Conservation (phyloP, 2,329 filamentous ascomycete species). For the Lecanicillium sp. region DNA sequence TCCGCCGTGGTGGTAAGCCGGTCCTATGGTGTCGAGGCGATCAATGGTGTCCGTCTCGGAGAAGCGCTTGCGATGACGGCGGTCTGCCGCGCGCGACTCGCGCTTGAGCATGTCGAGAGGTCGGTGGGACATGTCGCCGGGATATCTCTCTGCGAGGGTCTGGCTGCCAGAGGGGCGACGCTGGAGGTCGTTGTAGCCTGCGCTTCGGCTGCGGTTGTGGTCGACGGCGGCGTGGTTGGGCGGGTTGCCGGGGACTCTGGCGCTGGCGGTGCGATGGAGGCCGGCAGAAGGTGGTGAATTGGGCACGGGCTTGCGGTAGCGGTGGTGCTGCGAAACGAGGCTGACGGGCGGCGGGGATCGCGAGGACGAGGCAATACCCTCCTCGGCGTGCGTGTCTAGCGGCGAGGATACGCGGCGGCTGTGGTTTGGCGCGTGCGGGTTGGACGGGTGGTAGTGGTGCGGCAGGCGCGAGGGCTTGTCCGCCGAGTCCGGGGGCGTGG, state of each 20-base stretch:
- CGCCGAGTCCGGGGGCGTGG: slow-evolving; percentile 47
- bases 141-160: slow-evolving; percentile 40
- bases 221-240: background rate
- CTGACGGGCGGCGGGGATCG: slow-evolving; percentile 11
- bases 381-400: slow-evolving; percentile 12
- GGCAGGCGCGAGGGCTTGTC: slow-evolving; percentile 28
- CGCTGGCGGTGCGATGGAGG: slow-evolving; percentile 22
- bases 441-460: slow-evolving; percentile 36
- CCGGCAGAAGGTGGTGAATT: slow-evolving; percentile 19
- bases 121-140: slow-evolving; percentile 56
- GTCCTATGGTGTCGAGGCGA: slow-evolving; percentile 60
- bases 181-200: background rate
- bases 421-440: slow-evolving; percentile 26
- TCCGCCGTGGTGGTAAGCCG: slow-evolving; percentile 78
- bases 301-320: slow-evolving; percentile 3
- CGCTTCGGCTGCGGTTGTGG: slow-evolving; percentile 6
- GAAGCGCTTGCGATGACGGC: slow-evolving; percentile 57
- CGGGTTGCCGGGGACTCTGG: slow-evolving; percentile 13
- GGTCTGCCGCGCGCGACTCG: slow-evolving; percentile 57
- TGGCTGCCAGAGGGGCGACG: background rate
- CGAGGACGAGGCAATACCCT: slow-evolving; percentile 12
- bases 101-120: slow-evolving; percentile 60
- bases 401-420: slow-evolving; percentile 7
- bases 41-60: slow-evolving; percentile 75
- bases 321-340: slow-evolving; percentile 13